Base-by-base conservation (phyloP, 139 green algal species). In the Zygnema cylindricum region DNA sequence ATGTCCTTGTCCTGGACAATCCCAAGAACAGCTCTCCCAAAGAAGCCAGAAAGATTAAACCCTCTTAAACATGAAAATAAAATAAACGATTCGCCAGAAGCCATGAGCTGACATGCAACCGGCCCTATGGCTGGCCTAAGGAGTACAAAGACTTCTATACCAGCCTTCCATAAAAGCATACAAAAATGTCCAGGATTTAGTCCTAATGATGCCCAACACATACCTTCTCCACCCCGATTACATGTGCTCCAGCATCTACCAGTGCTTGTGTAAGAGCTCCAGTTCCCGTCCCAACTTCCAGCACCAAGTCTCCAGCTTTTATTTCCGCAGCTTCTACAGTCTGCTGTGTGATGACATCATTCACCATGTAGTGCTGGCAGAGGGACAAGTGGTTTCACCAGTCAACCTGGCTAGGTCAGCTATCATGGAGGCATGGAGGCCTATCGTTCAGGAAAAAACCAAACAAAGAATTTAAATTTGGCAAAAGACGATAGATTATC, bases 151-250 rank as follows among this genome's bases (percentile, higher is more conserved):
- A 38, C 16, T 38, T 69, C 40, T 69, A 22, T 77, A 11, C 36
- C 69, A 77, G 7, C 69, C 1, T 54, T 77, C 11, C 36, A 11
- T 54, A 36, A 36, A 36, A 77, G 40, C 69, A 77, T 36, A n/a
- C n/a, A n/a, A n/a, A n/a, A n/a, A n/a, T n/a, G n/a, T n/a, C n/a
- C n/a, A 30, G 22, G 41, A 82, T 42, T 30, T 36, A 33, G n/a
- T 2, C 76, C n/a, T 76, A n/a, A 41, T n/a, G 35, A 43, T 55
- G 42, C n/a, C n/a, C n/a, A n/a, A n/a, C n/a, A n/a, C n/a, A n/a
- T 42, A 87, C 97, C 92, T 99, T 99, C 92, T 99, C 97, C 7
- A 99, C 94, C 22, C 96, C 95, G 7, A 94, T 94, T 36, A 98
- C 93, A 11, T 36, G 35, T 0, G 95, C 95, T 0, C 95, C 96